Evolutionary conservation across 371 early-diverging fungal genomes (phyloP).

Genomic region (Dinochytrium kinnereticum): DNA sequence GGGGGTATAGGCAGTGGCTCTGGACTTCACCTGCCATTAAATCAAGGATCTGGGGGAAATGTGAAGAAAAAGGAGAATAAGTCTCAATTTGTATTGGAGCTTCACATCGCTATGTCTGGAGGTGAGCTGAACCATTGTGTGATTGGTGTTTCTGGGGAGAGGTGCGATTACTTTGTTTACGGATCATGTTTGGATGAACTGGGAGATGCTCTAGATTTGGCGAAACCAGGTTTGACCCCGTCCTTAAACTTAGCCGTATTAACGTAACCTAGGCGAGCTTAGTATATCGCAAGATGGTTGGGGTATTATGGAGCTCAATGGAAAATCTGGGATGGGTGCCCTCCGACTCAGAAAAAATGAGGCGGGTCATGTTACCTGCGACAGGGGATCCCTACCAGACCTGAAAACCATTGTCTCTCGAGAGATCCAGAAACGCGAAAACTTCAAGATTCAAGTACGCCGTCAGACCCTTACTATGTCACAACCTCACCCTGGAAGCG

Average conservation of each 20-base stretch:
- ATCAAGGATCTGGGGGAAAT: not conserved
- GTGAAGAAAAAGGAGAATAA: constrained; percentile 1
- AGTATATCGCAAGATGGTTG: constrained; percentile 20
- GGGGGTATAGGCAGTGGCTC: not conserved
- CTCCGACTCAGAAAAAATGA: constrained; percentile 4
- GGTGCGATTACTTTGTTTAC: constrained; percentile 36
- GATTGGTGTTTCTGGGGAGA: constrained; percentile 30
- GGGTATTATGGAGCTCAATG: constrained; percentile 16
- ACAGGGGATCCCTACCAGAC: constrained; percentile 1
- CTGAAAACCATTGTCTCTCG: not conserved
- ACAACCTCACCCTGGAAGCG: not conserved
- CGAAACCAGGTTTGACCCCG: constrained; percentile 16
- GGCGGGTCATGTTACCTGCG: constrained; percentile 16
- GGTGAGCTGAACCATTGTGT: constrained; percentile 28
- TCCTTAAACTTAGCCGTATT: not conserved
- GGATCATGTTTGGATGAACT: constrained; percentile 31
- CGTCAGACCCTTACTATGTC: not conserved
- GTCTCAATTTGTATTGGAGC: constrained; percentile 16
- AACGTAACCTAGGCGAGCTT: constrained; percentile 5
- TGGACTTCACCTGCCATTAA: not conserved
- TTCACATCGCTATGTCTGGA: constrained; percentile 30
- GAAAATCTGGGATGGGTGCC: constrained; percentile 6
- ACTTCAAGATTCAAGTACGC: constrained; percentile 9
- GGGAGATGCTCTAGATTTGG: constrained; percentile 32
- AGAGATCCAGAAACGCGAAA: constrained; percentile 20